Conservation (phyloP, 305 asterid genomes). For the Solanum hybrid region DNA sequence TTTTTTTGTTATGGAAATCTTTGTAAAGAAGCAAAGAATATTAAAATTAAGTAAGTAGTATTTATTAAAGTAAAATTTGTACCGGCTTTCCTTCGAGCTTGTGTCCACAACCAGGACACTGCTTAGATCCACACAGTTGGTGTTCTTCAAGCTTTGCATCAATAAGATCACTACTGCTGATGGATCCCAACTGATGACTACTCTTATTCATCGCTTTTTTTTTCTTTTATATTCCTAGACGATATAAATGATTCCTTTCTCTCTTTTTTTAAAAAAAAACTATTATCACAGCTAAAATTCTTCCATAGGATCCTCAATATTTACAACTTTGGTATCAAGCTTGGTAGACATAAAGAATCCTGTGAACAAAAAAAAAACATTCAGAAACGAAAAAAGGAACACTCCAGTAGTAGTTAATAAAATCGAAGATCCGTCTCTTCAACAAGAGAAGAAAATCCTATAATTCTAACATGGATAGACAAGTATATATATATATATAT, state of each 20-base stretch:
- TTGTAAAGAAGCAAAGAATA: conserved; percentile 46
- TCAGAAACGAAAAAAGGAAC: background rate
- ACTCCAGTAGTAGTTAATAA: background rate
- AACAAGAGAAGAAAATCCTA: background rate
- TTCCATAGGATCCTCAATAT: background rate
- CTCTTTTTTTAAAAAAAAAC: background rate
- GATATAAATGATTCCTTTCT: background rate
- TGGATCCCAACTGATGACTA: conserved; percentile 44
- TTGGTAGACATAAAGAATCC: background rate
- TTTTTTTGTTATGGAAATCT: conserved; percentile 8
- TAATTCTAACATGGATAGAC: background rate
- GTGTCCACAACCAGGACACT: conserved; percentile 98
- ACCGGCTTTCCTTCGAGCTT: conserved; percentile 92
- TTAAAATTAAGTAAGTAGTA: background rate
- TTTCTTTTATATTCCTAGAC: background rate
- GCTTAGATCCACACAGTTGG: conserved; percentile 88
- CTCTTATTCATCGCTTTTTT: conserved; percentile 39
- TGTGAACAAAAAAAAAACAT: background rate
- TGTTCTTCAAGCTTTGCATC: conserved; percentile 97
- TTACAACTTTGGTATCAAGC: background rate
- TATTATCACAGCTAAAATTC: background rate
- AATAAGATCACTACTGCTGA: conserved; percentile 85
- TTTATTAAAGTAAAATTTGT: conserved; percentile 1
- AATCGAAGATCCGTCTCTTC: background rate
- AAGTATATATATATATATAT: background rate